Evolutionary conservation across 1,284 basidiomycete genomes (phyloP).

Genomic region (Inonotus obliquus): DNA sequence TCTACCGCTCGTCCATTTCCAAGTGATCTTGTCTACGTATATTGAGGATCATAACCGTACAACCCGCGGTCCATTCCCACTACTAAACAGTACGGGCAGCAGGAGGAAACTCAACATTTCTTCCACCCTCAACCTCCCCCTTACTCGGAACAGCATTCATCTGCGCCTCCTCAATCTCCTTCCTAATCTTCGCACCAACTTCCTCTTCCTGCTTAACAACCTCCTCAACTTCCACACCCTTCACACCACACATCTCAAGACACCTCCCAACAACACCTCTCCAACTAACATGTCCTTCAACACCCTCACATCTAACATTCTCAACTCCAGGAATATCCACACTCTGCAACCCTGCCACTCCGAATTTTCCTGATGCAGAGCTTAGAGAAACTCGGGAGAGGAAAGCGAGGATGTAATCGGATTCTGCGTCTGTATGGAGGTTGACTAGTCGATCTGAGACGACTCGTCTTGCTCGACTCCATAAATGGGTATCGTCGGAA

Average conservation of each 20-base stretch:
- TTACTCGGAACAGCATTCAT: conserved; percentile 10
- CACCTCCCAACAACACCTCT: conserved; percentile 44
- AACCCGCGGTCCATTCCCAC: background rate
- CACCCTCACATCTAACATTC: conserved; percentile 54
- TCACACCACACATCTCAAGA: conserved; percentile 36
- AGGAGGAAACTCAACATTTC: background rate
- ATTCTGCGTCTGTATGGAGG: conserved; percentile 48
- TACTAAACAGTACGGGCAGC: too few relatives aligned
- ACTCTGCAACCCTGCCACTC: conserved; percentile 62
- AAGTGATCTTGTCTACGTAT: background rate
- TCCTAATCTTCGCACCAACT: conserved; percentile 23
- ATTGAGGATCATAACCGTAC: background rate
- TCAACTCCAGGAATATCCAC: conserved; percentile 67
- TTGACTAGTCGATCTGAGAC: conserved; percentile 71
- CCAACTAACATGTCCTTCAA: conserved; percentile 55
- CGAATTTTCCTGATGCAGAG: conserved; percentile 58
- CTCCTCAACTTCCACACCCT: conserved; percentile 35
- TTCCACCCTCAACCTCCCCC: background rate
- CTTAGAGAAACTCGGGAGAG: conserved; percentile 45
- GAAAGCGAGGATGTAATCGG: conserved; percentile 74
- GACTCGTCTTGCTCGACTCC: conserved; percentile 61
- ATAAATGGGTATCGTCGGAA: conserved; percentile 43
- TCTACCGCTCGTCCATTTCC: background rate
- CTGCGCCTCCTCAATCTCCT: conserved; percentile 24
- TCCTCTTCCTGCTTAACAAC: conserved; percentile 33